Evolutionary conservation across 2,329 filamentous ascomycete species (phyloP), one percentile per base, ranked within the genome.

Genomic region (Hypomyces rosellus): DNA sequence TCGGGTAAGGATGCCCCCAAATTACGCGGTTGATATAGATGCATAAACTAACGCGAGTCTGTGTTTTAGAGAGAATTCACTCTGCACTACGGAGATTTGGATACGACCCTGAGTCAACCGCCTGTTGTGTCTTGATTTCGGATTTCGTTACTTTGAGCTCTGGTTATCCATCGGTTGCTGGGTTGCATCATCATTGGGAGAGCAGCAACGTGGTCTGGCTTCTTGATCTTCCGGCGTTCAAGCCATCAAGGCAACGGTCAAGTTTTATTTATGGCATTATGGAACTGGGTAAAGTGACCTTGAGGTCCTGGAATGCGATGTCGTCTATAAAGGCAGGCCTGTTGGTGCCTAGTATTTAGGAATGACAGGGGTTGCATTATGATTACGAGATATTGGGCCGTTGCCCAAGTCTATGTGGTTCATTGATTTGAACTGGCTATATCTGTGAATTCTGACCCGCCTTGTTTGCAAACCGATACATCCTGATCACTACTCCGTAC

Each of bases 1-100:
- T 57, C 72, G 81, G 55, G 82, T 85, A 73, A 63, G 79, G 71
- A 37, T 39, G 14, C 13, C 22, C 13, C 22, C 34, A 36, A 4
- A 30, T 30, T 30, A 8, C 25, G 25, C 8, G 25, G 6, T 6
- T 11, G 25, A 8, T 30, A 11, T 30, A 30, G 4, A 11, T 30
- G 25, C 6, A 30, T 11, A 30, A 30, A 30, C 25, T 30, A 30
- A 30, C 25, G 8, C 9, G 25, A 11, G 6, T 8, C 25, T 30
- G 25, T 30, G 25, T 30, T 30, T 30, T 30, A 84, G 81, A 72
- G 80, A 48, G 81, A 84, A 59, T 73, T 85, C 52, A 78, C 77
- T 7, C 65, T 85, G 42, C 74, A 81, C 57, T 85, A 85, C 52
- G 74, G 74, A 40, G 82, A 85, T 53, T 66, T 85, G 53, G 81